phyloP scores from a whole-genome alignment of 371 early-diverging fungal species.

The Mortierella sp. region DNA sequence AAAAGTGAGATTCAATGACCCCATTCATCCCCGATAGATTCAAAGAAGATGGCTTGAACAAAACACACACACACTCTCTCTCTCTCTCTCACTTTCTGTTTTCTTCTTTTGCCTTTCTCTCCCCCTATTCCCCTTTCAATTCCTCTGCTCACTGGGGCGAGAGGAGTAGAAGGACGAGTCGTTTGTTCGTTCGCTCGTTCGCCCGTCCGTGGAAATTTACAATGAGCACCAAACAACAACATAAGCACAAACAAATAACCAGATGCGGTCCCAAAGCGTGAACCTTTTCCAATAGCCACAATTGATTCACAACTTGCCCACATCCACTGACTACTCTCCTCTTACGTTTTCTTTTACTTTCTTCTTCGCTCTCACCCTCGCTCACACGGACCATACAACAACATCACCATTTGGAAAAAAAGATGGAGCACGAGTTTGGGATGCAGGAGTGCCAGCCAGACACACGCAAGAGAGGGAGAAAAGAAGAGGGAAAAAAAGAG shows the following conservation, averaged over 20 bases:
- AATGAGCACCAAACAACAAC: background rate
- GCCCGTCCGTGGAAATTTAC: background rate
- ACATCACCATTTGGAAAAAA: background rate
- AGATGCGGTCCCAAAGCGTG: background rate
- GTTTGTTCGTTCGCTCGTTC: background rate
- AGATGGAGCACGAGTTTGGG: background rate
- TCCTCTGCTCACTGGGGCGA: background rate
- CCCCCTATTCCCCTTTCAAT: too few relatives aligned
- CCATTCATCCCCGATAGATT: too few relatives aligned
- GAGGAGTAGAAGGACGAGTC: too few relatives aligned
- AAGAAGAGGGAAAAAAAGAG: background rate
- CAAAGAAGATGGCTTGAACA: too few relatives aligned
- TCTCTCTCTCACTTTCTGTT: too few relatives aligned
- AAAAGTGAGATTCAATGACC: too few relatives aligned
- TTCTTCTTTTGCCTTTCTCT: background rate
- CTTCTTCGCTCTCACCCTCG: background rate
- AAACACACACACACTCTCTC: too few relatives aligned
- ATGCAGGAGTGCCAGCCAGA: background rate
- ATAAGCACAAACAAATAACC: background rate
- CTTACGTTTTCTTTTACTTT: background rate
- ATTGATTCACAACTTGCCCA: background rate
- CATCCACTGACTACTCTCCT: background rate
- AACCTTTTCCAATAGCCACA: background rate
- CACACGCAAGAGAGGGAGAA: background rate
- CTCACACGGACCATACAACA: conserved; percentile 8